These are phyloP conservation scores for Calonectria henricotiae DNA, from an alignment of 2,329 filamentous ascomycete genomes.

Conservation along the genomic window DNA sequence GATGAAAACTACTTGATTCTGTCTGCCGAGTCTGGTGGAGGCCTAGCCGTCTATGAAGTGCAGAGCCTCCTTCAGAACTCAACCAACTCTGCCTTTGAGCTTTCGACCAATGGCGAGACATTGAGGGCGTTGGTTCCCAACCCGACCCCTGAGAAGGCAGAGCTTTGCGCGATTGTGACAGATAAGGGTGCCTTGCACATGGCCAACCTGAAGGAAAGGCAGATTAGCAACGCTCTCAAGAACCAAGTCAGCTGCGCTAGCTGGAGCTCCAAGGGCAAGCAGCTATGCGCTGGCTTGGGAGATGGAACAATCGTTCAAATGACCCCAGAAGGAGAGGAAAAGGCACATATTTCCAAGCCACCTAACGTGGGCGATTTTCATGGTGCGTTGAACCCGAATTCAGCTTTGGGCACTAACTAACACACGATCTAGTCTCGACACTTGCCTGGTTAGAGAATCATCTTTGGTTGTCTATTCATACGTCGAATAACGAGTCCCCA, in stretches of 20 bases:
- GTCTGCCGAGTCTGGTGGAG: conserved; percentile 85
- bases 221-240: conserved; percentile 77
- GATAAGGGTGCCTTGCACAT: conserved; percentile 86
- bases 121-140: conserved; percentile 86
- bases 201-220: conserved; percentile 82
- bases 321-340: conserved; percentile 84
- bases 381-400: conserved; percentile 68
- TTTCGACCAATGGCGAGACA: conserved; percentile 82
- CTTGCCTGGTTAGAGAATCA: conserved; percentile 92
- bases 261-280: conserved; percentile 96
- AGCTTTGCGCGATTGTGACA: conserved; percentile 87
- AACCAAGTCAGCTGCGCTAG: conserved; percentile 85
- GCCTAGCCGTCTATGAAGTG: conserved; percentile 87
- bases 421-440: conserved; percentile 75
- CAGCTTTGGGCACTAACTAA: not conserved
- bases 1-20: conserved; percentile 89
- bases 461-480: conserved; percentile 86
- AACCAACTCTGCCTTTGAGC: conserved; percentile 80
- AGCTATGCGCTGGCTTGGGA: conserved; percentile 87
- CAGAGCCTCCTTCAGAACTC: conserved; percentile 77
- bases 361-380: conserved; percentile 78
- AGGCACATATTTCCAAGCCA: conserved; percentile 85
- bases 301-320: conserved; percentile 88
- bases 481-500: conserved; percentile 72
- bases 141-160: conserved; percentile 80